phyloP scores from a whole-genome alignment of 2,329 filamentous ascomycete genomes.

The Chaetomium strumarium region DNA sequence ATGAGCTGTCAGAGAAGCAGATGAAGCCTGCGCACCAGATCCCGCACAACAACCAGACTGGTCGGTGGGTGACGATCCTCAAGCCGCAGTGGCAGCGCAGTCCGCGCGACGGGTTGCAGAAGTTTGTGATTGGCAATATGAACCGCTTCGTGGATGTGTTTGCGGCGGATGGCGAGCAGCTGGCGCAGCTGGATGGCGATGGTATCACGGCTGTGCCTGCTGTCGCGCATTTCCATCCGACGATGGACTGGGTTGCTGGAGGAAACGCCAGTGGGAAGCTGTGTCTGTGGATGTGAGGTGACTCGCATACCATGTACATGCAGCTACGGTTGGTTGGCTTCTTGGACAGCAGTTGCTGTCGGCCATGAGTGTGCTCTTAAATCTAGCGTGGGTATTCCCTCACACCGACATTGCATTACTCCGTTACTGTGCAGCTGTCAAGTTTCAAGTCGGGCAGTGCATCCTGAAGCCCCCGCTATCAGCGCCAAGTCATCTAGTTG shows the following conservation, averaged over 20 bases:
- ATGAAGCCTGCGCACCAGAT: slow-evolving; percentile 67
- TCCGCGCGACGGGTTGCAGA: slow-evolving; percentile 72
- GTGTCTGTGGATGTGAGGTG: slow-evolving; percentile 72
- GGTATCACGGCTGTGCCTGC: slow-evolving; percentile 92
- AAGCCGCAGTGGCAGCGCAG: slow-evolving; percentile 84
- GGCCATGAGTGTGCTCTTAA: too few relatives aligned
- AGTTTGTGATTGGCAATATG: slow-evolving; percentile 95
- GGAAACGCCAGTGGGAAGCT: slow-evolving; percentile 90
- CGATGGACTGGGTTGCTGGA: slow-evolving; percentile 83
- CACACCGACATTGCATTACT: too few relatives aligned
- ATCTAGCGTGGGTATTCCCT: too few relatives aligned
- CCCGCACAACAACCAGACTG: slow-evolving; percentile 91
- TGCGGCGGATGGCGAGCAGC: slow-evolving; percentile 72
- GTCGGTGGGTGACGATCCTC: slow-evolving; percentile 79
- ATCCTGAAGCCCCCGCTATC: too few relatives aligned
- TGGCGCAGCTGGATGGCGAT: slow-evolving; percentile 82
- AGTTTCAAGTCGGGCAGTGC: too few relatives aligned
- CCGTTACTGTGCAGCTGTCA: too few relatives aligned
- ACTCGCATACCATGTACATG: too few relatives aligned
- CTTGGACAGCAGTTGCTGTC: too few relatives aligned
- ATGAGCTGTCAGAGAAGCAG: slow-evolving; percentile 51
- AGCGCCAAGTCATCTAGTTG: too few relatives aligned
- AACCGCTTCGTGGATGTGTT: slow-evolving; percentile 94
- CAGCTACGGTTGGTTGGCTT: too few relatives aligned
- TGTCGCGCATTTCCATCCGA: slow-evolving; percentile 84